Conservation (phyloP, 768 basidiomycete species). For the Fibroporia radiculosa region DNA sequence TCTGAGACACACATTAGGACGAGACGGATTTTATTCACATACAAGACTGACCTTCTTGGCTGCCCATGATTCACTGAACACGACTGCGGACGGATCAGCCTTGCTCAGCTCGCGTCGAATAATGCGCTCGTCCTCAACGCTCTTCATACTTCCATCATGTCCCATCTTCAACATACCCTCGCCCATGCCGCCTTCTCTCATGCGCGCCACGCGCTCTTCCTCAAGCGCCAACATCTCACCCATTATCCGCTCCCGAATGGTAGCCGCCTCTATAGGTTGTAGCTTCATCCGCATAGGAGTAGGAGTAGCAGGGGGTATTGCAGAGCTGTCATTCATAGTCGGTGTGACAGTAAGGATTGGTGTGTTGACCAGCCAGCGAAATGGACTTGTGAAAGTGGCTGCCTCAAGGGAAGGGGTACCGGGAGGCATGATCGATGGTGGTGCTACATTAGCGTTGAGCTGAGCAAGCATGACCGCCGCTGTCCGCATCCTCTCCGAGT, state of each 20-base stretch:
- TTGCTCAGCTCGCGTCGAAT: conserved; percentile 91
- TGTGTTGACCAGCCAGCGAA: conserved; percentile 24
- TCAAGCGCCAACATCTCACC: conserved; percentile 96
- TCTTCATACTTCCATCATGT: conserved; percentile 41
- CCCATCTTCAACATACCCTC: conserved; percentile 55
- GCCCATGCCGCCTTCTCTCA: conserved; percentile 64
- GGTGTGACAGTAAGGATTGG: conserved; percentile 6
- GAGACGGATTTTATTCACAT: neutral
- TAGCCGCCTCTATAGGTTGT: conserved; percentile 75
- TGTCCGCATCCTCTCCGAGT: conserved; percentile 96
- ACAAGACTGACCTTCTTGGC: conserved; percentile 67
- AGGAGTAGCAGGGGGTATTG: conserved; percentile 1
- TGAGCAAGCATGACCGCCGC: conserved; percentile 99
- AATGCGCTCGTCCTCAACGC: conserved; percentile 86
- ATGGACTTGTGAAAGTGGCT: conserved; percentile 13
- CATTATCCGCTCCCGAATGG: conserved; percentile 95
- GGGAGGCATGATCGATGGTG: conserved; percentile 37
- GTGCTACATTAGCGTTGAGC: conserved; percentile 72
- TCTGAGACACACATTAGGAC: conserved; percentile 33
- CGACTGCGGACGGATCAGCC: conserved; percentile 90
- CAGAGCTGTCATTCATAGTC: neutral
- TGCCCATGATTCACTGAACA: conserved; percentile 93
- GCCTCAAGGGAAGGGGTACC: conserved; percentile 12
- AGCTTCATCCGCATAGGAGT: conserved; percentile 53
- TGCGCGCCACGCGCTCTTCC: conserved; percentile 92